Conservation (phyloP, 2,329 filamentous ascomycete genomes). For the Alternaria novae-zelandiae region DNA sequence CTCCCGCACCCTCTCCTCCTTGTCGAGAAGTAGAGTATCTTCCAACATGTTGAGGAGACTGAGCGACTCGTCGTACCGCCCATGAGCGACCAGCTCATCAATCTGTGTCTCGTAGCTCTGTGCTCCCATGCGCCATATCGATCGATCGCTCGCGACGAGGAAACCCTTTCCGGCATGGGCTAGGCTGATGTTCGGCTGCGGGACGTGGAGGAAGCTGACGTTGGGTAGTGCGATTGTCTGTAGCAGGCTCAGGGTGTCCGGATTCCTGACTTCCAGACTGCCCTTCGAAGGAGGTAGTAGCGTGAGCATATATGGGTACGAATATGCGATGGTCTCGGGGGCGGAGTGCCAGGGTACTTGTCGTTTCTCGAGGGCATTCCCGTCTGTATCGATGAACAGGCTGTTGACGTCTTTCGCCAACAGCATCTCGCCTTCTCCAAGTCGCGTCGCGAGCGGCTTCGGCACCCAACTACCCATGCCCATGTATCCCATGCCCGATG, state of each 20-base stretch:
- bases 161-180: slow-evolving; percentile 97
- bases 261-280: slow-evolving; percentile 87
- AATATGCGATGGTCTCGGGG: slow-evolving; percentile 92
- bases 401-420: slow-evolving; percentile 99
- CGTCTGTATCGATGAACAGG: slow-evolving; percentile 84
- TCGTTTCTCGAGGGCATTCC: slow-evolving; percentile 79
- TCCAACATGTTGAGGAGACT: slow-evolving; percentile 89
- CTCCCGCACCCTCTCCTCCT: slow-evolving; percentile 78
- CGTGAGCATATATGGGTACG: slow-evolving; percentile 92
- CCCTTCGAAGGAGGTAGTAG: slow-evolving; percentile 85
- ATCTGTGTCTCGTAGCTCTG: slow-evolving; percentile 91
- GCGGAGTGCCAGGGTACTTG: slow-evolving; percentile 92
- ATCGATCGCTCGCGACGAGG: slow-evolving; percentile 87
- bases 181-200: slow-evolving; percentile 90
- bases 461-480: slow-evolving; percentile 91
- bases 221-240: slow-evolving; percentile 84
- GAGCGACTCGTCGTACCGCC: slow-evolving; percentile 86
- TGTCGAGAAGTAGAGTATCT: slow-evolving; percentile 85
- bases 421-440: slow-evolving; percentile 83
- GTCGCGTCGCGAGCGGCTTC: slow-evolving; percentile 82
- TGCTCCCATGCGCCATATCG: slow-evolving; percentile 95
- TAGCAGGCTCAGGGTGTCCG: slow-evolving; percentile 85
- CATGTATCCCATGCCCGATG: slow-evolving; percentile 94
- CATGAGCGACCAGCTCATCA: slow-evolving; percentile 75
- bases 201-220: slow-evolving; percentile 86